Percentiles rank a stretch among this genome's conserved stretches.
Conservation (phyloP, 768 basidiomycete species). For the Podaxis sp. region DNA sequence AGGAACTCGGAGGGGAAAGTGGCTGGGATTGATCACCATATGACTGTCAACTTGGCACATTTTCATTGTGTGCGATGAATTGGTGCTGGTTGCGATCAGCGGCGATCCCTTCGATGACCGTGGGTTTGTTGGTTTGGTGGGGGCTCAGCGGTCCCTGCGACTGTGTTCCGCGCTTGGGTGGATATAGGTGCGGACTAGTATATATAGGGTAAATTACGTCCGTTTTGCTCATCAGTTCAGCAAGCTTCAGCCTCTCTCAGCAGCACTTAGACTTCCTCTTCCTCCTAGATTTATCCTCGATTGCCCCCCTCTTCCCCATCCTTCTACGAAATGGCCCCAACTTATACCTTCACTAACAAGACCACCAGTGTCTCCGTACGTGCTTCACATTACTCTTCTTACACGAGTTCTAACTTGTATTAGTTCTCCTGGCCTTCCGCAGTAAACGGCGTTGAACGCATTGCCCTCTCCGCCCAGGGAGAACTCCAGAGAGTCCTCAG, state of each 20-base stretch:
- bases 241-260: no score
- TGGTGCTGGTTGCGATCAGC: neutral
- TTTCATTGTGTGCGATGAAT: neutral
- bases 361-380: conserved; percentile 37
- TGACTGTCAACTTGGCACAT: neutral
- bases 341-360: conserved; percentile 44
- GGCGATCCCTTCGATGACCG: neutral
- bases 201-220: neutral
- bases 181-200: neutral
- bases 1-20: neutral
- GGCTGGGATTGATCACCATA: neutral
- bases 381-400: neutral
- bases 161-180: neutral
- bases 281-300: neutral
- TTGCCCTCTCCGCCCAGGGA: conserved; percentile 67
- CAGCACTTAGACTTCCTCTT: no score
- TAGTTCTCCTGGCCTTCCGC: conserved; percentile 55
- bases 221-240: no score
- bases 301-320: no score
- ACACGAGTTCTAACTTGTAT: neutral
- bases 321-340: conserved; percentile 24
- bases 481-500: conserved; percentile 72
- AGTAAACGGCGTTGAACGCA: conserved; percentile 61
- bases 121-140: neutral
- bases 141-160: neutral